Evolutionary conservation across 805 yeast species (phyloP), one percentile per base, ranked within the genome.

Genomic region (Candida maltosa): DNA sequence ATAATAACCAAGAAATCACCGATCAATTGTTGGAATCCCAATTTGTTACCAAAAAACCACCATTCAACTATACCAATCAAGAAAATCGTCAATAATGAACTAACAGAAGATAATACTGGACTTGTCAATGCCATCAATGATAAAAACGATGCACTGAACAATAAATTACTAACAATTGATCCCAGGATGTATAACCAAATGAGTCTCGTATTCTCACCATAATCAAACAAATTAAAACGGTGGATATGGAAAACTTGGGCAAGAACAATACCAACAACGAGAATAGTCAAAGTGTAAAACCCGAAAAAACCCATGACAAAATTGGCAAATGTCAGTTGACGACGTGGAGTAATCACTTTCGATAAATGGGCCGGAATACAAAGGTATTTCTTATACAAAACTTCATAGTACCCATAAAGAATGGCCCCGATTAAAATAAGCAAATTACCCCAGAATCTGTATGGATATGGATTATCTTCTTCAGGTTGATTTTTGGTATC

Each of bases 321-420:
- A 52, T 83, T 84, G 12, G 95, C 85, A 58, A 87, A 87, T 2
- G 87, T 75, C 39, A 87, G 81, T 48, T 87, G 89, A 47, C 87
- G 72, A 46, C 81, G 71, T 19, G 73, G 72, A 11, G 73, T 68
- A 34, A 67, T 65, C 12, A 62, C 46, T 38, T 53, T 60, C 14
- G 68, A 38, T 37, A 64, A 58, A 39, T 75, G 76, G 2, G 70
- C 62, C 0, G 94, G 89, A 8, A 91, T 85, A 54, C 96, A 86
- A 10, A 80, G 72, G 43, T 72, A 65, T 45, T 76, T 76, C 62
- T 87, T 87, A 67, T 87, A 87, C 16, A 85, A 60, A 4, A 87
- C 95, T 52, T 87, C 96, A 54, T 87, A 87, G 35, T 83, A 72
- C 2, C 95, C 95, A 48, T 85, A 86, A 38, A 84, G 51, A 1